These are phyloP conservation scores for Hypericum androsaemum DNA, from an alignment of 345 rosid species.

Conservation along the genomic window DNA sequence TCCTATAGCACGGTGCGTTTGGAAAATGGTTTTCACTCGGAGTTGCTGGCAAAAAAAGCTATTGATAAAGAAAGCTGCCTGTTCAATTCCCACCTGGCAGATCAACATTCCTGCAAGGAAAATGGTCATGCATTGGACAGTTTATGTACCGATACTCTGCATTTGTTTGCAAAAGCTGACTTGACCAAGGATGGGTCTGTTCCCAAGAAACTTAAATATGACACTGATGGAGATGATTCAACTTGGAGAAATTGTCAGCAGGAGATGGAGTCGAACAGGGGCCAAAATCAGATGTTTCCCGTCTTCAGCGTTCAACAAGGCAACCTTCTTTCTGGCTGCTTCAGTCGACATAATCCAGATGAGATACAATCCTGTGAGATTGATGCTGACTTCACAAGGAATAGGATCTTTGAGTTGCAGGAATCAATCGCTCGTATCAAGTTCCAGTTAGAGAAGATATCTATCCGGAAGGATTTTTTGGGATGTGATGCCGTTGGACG, in stretches of 20 bases:
- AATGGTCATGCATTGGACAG: background rate
- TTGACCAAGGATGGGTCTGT: background rate
- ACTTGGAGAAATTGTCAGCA: background rate
- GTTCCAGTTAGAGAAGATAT: conserved; percentile 14
- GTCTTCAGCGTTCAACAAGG: conserved; percentile 2
- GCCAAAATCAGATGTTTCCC: background rate
- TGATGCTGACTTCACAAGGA: conserved; percentile 12
- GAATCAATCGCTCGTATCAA: conserved; percentile 22
- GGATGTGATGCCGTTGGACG: conserved; percentile 31
- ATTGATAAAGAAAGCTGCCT: conserved; percentile 6
- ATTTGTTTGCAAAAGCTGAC: background rate
- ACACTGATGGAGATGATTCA: background rate
- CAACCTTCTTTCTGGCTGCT: conserved; percentile 5
- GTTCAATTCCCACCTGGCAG: conserved; percentile 3
- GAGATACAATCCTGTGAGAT: conserved; percentile 8
- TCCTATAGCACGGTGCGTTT: conserved; percentile 1
- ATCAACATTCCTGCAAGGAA: conserved; percentile 1
- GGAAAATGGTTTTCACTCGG: conserved; percentile 10
- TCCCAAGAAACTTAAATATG: background rate
- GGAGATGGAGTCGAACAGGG: background rate
- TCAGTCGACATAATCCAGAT: conserved; percentile 13
- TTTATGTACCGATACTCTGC: background rate
- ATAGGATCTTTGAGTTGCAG: conserved; percentile 19
- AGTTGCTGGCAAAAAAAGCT: conserved; percentile 7
- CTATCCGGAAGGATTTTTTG: conserved; percentile 22